Base-by-base conservation (phyloP, 805 yeast species). In the Saturnispora halmiae region DNA sequence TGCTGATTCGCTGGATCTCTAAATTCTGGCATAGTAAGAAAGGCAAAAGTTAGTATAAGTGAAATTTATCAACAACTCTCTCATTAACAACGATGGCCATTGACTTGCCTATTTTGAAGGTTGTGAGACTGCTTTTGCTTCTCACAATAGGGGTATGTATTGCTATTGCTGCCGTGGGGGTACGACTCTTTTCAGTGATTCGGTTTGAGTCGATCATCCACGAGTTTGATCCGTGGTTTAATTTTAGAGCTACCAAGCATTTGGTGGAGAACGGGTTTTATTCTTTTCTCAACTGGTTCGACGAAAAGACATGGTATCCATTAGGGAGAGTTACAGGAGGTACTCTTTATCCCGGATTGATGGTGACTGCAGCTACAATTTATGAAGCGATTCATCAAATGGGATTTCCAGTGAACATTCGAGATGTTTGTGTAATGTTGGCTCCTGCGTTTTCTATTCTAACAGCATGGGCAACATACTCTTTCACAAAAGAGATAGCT, bases 311-410 rank as follows among this genome's bases (percentile, higher is more conserved):
- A 15, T 92, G 99, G 99, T 92, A 92, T 61, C 99, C 99, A 15
- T 70, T 92, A 51, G 99, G 99, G 16, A 76, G 99, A 66, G 98
- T 92, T 56, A 92, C 98, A 10, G 99, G 99, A 52, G 98, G 99
- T 44, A 94, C 98, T 1, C 64, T 92, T 47, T 92, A 94, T 57
- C 99, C 99, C 3, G 99, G 99, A 6, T 68, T 94, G 50, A 92
- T 92, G 99, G 95, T 94, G 20, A 86, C 98, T 4, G 79, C 94
- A n/a, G 94, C 95, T 18, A 72, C 84, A 18, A 79, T 94, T 43
- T 88, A 90, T 80, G 83, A 78, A 52, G 53, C 76, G 4, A 68
- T 92, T 46, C 64, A 75, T 38, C 67, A 72, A 43, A 61, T 77
- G 34, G 78, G 87, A 5, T 63, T 92, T 43, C 97, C 97, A 15